Base-by-base conservation (phyloP, 1,139 yeast genomes). In the Schwanniomyces etchellsii region DNA sequence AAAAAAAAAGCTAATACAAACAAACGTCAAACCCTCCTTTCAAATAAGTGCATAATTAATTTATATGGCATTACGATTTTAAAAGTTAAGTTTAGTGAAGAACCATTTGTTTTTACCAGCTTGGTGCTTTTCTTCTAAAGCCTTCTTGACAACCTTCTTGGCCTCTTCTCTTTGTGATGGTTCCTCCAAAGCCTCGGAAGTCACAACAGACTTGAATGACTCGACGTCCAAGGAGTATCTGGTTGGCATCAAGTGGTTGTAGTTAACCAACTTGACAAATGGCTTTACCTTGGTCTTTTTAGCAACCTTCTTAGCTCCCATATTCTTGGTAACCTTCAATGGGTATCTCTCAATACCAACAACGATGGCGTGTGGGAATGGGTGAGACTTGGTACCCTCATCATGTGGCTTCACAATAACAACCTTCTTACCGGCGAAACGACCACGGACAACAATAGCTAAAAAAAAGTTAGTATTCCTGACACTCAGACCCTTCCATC, bases 401-500 rank as follows among this genome's bases (percentile, higher is more conserved):
- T 93, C 98, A 70, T 85, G 94, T 57, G 96, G 93, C 75, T 86
- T 88, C 67, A 93, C 91, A 69, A 93, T 88, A 69, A 93, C 98
- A 54, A 93, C 98, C 84, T 93, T 93, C 86, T 89, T 91, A 80
- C 99, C 99, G 70, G 99, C 99, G 85, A 80, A 91, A 79, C 98
- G 93, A 67, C 99, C 99, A 74, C 97, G 93, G 73, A 91, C 95
- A 70, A 91, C 89, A 75, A 91, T 89, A 77, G 98, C 97, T 84
- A 62, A 38, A 38, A 39, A n/a, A n/a, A 35, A 39, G 72, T 66
- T 65, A 61, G 66, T 61, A 62, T 32, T 24, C 20, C 17, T n/a
- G n/a, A n/a, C n/a, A n/a, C n/a, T n/a, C n/a, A n/a, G n/a, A n/a
- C n/a, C n/a, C n/a, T n/a, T 16, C n/a, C n/a, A n/a, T n/a, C n/a